Evolutionary conservation across 768 basidiomycete species (phyloP).

Genomic region (Steccherinum ochraceum): DNA sequence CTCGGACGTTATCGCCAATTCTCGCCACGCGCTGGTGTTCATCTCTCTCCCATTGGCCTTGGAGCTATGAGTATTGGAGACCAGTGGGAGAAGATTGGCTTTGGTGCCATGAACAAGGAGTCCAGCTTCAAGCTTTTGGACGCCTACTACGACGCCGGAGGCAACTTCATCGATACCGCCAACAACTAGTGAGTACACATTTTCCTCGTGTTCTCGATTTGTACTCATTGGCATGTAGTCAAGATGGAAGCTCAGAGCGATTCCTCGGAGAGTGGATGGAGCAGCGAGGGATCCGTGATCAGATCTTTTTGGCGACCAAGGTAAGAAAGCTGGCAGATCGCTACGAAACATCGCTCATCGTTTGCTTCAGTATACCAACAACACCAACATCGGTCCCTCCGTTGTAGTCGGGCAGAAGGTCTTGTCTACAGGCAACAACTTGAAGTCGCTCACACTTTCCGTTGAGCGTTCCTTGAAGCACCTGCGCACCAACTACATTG

Average conservation of each 20-base stretch:
- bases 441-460: slow-evolving; percentile 27
- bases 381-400: slow-evolving; percentile 1
- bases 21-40: slow-evolving; percentile 26
- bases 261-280: slow-evolving; percentile 45
- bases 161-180: slow-evolving; percentile 41
- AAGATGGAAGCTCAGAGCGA: slow-evolving; percentile 25
- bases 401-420: not conserved
- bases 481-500: slow-evolving; percentile 33
- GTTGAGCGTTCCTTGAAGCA: slow-evolving; percentile 26
- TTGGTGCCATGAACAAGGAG: slow-evolving; percentile 35
- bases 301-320: slow-evolving; percentile 38
- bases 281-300: slow-evolving; percentile 31
- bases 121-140: slow-evolving; percentile 36
- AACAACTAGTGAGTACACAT: slow-evolving; percentile 30
- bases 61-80: slow-evolving; percentile 33
- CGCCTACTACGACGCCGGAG: slow-evolving; percentile 33
- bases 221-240: slow-evolving; percentile 11
- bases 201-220: not conserved
- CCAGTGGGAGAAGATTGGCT: slow-evolving; percentile 23
- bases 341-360: not conserved
- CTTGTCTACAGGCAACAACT: slow-evolving; percentile 27
- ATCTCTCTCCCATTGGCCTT: slow-evolving; percentile 30
- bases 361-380: slow-evolving; percentile 3
- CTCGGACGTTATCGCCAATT: slow-evolving; percentile 26
- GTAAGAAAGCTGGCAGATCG: slow-evolving; percentile 5